A percentile compares a stretch with the other conserved stretches of the same genome.
phyloP scores from a whole-genome alignment of 78 protist genomes.

The Creolimax fragrantissima region DNA sequence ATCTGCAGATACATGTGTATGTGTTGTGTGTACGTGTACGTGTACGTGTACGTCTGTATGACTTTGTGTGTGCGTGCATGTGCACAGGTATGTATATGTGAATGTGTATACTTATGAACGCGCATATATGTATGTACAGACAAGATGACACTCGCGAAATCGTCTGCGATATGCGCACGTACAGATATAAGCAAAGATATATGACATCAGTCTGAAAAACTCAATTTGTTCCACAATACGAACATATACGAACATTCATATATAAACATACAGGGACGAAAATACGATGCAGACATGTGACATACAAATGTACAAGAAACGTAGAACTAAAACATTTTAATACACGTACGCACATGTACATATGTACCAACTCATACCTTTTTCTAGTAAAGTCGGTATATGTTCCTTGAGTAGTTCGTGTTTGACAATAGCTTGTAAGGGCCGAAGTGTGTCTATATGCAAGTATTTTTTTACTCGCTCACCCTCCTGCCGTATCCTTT shows the following conservation, averaged over 20 bases:
- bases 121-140: background rate
- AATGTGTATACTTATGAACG: background rate
- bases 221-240: no score
- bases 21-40: background rate
- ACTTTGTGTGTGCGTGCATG: background rate
- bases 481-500: slow-evolving; percentile 48
- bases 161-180: background rate
- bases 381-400: slow-evolving; percentile 16
- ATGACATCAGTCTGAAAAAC: no score
- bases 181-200: background rate
- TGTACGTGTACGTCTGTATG: background rate
- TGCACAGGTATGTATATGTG: background rate
- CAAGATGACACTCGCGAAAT: no score
- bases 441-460: slow-evolving; percentile 14
- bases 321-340: background rate
- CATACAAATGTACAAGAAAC: no score
- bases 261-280: background rate
- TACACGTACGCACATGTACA: background rate
- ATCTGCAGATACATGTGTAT: background rate
- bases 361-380: background rate
- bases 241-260: no score
- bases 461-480: slow-evolving; percentile 47
- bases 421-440: slow-evolving; percentile 31
- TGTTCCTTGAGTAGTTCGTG: slow-evolving; percentile 47
- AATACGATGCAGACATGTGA: no score